phyloP scores from a whole-genome alignment of 495 filamentous ascomycete species.

The Monascus purpureus region DNA sequence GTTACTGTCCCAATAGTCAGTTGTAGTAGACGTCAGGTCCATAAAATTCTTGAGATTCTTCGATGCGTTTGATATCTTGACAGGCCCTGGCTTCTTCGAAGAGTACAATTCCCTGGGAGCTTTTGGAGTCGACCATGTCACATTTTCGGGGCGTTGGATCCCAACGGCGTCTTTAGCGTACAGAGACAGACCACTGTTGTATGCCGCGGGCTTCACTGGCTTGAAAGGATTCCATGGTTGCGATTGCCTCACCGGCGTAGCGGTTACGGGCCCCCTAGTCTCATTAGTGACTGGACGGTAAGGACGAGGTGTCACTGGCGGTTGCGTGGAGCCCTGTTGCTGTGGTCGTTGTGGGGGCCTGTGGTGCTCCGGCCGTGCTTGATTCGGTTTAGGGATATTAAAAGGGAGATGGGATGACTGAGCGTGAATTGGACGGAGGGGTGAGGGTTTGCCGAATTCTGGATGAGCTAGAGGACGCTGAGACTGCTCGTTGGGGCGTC shows the following conservation, averaged over 20 bases:
- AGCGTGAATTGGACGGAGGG: conserved; percentile 29
- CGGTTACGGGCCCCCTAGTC: conserved; percentile 3
- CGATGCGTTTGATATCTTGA: conserved; percentile 17
- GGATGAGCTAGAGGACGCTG: conserved; percentile 20
- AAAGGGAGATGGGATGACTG: conserved; percentile 29
- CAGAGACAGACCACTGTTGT: conserved; percentile 14
- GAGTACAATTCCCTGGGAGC: conserved; percentile 28
- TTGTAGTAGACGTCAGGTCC: conserved; percentile 26
- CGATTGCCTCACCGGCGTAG: conserved; percentile 13
- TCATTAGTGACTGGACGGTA: conserved; percentile 10
- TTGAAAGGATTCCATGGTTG: conserved; percentile 30
- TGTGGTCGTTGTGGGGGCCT: conserved; percentile 12
- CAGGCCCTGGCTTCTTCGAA: conserved; percentile 28
- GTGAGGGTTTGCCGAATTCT: conserved; percentile 48
- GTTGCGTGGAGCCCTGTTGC: conserved; percentile 8
- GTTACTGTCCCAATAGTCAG: conserved; percentile 11
- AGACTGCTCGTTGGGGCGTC: conserved; percentile 15
- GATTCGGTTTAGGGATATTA: conserved; percentile 36
- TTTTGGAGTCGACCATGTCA: conserved; percentile 23
- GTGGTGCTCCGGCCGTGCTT: conserved; percentile 36
- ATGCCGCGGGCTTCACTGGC: conserved; percentile 27
- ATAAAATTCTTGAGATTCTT: conserved; percentile 30
- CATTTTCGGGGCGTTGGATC: conserved; percentile 32
- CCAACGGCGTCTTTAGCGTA: conserved; percentile 21
- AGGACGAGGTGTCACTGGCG: conserved; percentile 6